Conservation (phyloP, 73 alveolate species). For the Stentor roeselii region DNA sequence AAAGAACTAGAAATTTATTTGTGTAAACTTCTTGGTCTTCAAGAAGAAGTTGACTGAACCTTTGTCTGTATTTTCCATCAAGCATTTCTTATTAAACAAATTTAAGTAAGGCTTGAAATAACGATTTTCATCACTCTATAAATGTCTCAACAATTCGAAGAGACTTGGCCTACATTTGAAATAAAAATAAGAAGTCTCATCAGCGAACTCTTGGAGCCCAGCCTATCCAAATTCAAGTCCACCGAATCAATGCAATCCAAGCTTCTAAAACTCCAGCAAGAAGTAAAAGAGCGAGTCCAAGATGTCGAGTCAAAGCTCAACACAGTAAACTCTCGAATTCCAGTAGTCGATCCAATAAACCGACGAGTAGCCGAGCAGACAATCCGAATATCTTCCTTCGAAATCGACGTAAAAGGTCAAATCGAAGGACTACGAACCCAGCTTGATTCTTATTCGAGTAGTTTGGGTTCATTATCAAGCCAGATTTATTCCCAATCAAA, state of each 20-base stretch:
- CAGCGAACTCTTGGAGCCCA: neutral
- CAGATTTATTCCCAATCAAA: neutral
- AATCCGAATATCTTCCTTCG: neutral
- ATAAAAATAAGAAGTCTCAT: neutral
- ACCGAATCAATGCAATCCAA: neutral
- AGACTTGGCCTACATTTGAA: neutral
- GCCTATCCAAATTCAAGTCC: neutral
- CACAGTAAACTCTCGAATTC: neutral
- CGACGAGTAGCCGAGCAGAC: neutral
- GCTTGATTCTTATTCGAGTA: neutral
- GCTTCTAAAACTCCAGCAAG: neutral
- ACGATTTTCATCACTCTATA: too few species aligned
- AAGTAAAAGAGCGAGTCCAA: neutral
- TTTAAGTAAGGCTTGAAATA: neutral
- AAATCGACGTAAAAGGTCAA: neutral
- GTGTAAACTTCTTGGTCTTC: neutral
- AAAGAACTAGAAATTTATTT: neutral
- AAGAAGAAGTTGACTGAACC: neutral
- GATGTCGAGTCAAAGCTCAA: neutral
- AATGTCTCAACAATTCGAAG: too few species aligned
- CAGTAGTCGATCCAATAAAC: neutral
- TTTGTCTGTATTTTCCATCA: neutral
- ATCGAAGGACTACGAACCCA: neutral
- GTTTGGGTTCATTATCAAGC: neutral
- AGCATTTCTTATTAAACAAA: neutral